Evolutionary conservation across 345 rosid genomes (phyloP).

Genomic region (Pistacia integerrima): DNA sequence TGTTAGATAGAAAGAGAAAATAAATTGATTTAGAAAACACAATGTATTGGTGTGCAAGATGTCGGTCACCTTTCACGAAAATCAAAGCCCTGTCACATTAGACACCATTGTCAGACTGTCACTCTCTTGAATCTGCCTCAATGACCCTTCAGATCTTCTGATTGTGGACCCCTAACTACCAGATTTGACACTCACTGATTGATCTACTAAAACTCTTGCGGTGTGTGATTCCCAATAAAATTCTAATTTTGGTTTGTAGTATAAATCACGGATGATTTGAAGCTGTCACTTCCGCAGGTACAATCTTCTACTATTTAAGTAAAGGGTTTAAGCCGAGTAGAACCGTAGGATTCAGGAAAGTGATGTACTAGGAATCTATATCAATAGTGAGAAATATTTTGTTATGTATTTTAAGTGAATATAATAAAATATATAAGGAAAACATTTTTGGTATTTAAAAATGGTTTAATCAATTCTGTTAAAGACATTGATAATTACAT

Average conservation of each 20-base stretch:
- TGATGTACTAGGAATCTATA: constrained; percentile 6
- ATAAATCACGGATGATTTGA: constrained; percentile 17
- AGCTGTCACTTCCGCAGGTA: constrained; percentile 20
- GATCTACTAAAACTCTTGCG: neutral
- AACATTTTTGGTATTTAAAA: neutral
- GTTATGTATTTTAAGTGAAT: too few species aligned
- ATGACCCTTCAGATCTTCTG: constrained; percentile 12
- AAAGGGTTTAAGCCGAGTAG: neutral
- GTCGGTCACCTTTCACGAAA: constrained; percentile 33
- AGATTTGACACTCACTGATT: neutral
- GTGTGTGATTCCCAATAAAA: constrained; percentile 14
- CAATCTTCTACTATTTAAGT: neutral
- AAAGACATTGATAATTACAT: neutral
- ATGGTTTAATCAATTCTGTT: neutral
- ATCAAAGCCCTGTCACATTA: constrained; percentile 25
- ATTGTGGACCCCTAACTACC: neutral
- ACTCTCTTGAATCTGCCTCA: neutral
- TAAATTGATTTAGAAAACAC: neutral
- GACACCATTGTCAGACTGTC: constrained; percentile 17
- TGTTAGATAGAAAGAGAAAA: too few species aligned
- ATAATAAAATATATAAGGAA: neutral
- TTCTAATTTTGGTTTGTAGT: constrained; percentile 13
- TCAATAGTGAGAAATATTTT: neutral
- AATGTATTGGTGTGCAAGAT: neutral
- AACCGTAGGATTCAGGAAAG: neutral